Evolutionary conservation across 495 filamentous ascomycete genomes (phyloP).

Genomic region (Pyrenopolyporus hunteri): DNA sequence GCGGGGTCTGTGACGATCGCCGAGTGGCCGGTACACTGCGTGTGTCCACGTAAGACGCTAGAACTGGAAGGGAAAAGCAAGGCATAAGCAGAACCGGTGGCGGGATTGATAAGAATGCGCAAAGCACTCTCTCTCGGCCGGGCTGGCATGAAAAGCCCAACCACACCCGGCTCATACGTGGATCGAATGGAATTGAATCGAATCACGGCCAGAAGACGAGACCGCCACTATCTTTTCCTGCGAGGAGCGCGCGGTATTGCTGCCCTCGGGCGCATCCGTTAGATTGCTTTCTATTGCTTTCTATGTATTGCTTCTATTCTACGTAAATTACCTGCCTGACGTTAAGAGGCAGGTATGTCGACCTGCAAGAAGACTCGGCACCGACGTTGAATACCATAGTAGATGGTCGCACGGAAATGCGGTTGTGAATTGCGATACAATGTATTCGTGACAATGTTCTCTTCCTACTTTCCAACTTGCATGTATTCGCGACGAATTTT

Average conservation of each 20-base stretch:
- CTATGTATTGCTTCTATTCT: not conserved
- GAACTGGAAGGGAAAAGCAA: constrained; percentile 14
- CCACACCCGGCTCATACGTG: constrained; percentile 27
- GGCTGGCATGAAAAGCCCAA: constrained; percentile 22
- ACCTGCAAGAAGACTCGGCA: constrained; percentile 2
- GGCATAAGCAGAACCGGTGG: constrained; percentile 16
- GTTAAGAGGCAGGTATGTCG: not conserved
- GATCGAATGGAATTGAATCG: constrained; percentile 30
- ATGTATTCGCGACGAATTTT: constrained; percentile 1
- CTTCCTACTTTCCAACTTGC: not conserved
- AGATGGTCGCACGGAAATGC: not conserved
- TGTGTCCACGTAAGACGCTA: constrained; percentile 36
- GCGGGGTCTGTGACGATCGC: constrained; percentile 25
- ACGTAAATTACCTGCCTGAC: not conserved
- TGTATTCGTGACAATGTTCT: constrained; percentile 1
- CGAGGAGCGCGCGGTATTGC: too few species aligned
- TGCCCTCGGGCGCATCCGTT: not conserved
- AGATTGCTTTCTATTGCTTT: not conserved
- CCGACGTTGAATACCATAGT: not conserved
- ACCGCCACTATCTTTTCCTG: not conserved
- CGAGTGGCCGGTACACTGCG: constrained; percentile 13
- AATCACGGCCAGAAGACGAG: constrained; percentile 10
- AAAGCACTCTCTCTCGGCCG: constrained; percentile 7
- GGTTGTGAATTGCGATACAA: not conserved
- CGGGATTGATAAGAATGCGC: constrained; percentile 1